Conservation (phyloP, 257 asterid species). For the Capsicum pubescens region DNA sequence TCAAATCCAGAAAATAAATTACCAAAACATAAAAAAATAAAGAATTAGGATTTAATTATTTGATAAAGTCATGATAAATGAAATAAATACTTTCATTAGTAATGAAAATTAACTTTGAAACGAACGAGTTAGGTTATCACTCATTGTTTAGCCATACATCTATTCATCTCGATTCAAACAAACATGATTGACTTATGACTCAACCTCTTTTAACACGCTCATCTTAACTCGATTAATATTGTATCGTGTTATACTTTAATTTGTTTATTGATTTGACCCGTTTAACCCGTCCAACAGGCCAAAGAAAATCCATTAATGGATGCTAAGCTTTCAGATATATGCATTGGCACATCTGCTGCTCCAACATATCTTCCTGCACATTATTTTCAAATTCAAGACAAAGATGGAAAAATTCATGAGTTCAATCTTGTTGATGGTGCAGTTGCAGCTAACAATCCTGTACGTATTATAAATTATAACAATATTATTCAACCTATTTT, state of each 20-base stretch:
- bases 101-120: neutral
- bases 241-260: too few relatives aligned
- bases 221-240: neutral
- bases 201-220: neutral
- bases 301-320: conserved; percentile 42
- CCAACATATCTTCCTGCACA: conserved; percentile 70
- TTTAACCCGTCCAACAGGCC: conserved; percentile 37
- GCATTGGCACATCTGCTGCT: conserved; percentile 71
- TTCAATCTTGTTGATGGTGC: conserved; percentile 69
- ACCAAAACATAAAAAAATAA: neutral
- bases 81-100: neutral
- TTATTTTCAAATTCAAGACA: conserved; percentile 41
- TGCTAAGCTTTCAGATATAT: conserved; percentile 63
- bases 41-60: too few relatives aligned
- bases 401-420: conserved; percentile 38
- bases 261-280: neutral
- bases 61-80: too few relatives aligned
- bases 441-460: conserved; percentile 77
- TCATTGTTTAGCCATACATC: neutral
- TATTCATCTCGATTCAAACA: neutral
- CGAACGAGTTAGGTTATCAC: neutral
- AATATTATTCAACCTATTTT: neutral
- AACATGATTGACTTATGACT: neutral
- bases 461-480: conserved; percentile 10
- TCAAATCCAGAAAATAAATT: neutral